Conservation (phyloP, 139 green algal genomes). For the Chloropicon primus region DNA sequence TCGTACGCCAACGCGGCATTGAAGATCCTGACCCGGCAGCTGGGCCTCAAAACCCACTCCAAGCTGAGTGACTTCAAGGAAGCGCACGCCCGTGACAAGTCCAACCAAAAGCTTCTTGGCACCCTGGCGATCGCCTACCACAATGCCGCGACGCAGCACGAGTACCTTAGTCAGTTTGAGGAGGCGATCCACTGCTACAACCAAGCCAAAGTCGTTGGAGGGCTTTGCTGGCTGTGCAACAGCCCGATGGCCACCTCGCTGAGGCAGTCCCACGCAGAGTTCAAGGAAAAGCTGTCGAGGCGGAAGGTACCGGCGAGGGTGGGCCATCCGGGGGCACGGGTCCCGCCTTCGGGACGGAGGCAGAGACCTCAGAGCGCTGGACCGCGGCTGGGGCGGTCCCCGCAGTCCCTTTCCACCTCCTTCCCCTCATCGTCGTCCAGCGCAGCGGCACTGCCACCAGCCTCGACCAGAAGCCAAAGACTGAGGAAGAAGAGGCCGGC, state of each 20-base stretch:
- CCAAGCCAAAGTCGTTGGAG: background rate
- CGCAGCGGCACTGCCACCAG: no score
- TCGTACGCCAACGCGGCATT: background rate
- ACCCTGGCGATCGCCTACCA: constrained; percentile 6
- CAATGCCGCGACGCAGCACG: constrained; percentile 4
- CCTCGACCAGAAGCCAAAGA: no score
- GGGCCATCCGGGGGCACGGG: no score
- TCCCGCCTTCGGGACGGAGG: background rate
- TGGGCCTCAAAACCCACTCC: background rate
- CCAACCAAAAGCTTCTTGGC: background rate
- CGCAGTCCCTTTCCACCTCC: no score
- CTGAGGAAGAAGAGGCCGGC: background rate
- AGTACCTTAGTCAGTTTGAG: background rate
- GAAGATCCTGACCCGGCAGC: background rate
- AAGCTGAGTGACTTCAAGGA: background rate
- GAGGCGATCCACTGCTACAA: background rate
- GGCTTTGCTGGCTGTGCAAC: background rate
- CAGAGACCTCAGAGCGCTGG: background rate
- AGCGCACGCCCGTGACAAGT: background rate
- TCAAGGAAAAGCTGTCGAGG: background rate
- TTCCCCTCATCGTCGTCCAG: no score
- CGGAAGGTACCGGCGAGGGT: background rate
- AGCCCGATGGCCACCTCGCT: background rate
- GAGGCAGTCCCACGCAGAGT: background rate
- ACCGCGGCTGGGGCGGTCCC: background rate